A percentile compares a stretch with the other conserved stretches of the same genome.
phyloP scores from a whole-genome alignment of 2,329 filamentous ascomycete genomes.

The Ceratocystis cacaofunesta region DNA sequence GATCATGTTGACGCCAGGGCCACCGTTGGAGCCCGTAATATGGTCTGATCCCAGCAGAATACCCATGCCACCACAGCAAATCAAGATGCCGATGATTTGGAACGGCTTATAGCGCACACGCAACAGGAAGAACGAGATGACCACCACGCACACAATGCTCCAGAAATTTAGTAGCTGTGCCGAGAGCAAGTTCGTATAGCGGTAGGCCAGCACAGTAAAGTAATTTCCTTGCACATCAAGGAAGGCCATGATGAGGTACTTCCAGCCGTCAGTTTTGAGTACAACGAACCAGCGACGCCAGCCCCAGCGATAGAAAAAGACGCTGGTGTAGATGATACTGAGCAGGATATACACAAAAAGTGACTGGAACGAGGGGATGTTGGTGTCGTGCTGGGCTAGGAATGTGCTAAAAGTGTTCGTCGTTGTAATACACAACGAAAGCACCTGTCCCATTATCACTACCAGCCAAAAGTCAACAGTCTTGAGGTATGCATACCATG shows the following conservation, averaged over 20 bases:
- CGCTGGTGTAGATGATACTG: conserved; percentile 63
- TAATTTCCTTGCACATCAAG: conserved; percentile 95
- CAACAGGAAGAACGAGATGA: conserved; percentile 68
- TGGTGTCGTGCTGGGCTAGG: conserved; percentile 49
- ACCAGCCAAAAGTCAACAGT: conserved; percentile 83
- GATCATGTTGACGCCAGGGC: conserved; percentile 52
- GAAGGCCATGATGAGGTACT: conserved; percentile 84
- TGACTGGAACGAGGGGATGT: conserved; percentile 87
- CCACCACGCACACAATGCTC: conserved; percentile 86
- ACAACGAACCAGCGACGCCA: conserved; percentile 52
- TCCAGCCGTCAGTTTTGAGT: conserved; percentile 64
- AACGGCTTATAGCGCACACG: conserved; percentile 77
- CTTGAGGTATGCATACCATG: conserved; percentile 60
- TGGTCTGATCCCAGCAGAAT: conserved; percentile 77
- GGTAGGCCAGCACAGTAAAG: conserved; percentile 89
- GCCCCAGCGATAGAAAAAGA: conserved; percentile 68
- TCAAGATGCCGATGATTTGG: conserved; percentile 72
- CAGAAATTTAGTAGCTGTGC: conserved; percentile 97
- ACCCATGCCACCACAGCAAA: conserved; percentile 84
- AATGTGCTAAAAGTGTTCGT: conserved; percentile 84
- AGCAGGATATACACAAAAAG: conserved; percentile 89
- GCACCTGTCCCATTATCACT: conserved; percentile 63
- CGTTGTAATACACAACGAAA: conserved; percentile 77
- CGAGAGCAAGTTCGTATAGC: conserved; percentile 79
- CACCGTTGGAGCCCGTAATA: conserved; percentile 59